These are phyloP conservation scores for Polyporus tsugae DNA, from an alignment of 1,284 basidiomycete species.

Conservation along the genomic window DNA sequence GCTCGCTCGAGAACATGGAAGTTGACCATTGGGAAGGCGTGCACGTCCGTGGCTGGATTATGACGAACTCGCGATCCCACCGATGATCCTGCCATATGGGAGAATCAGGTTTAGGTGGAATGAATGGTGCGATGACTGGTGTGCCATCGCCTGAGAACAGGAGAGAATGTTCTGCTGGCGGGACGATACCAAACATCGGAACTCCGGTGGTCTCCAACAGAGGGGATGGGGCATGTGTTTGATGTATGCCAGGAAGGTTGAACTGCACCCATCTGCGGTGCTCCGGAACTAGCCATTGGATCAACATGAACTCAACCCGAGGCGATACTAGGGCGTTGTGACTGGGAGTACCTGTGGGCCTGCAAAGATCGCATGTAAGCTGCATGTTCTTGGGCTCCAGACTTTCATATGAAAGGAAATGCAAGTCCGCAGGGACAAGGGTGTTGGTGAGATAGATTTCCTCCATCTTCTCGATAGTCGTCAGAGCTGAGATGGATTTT, in stretches of 20 bases:
- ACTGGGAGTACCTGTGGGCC: not conserved
- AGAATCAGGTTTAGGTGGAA: not conserved
- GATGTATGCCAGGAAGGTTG: not conserved
- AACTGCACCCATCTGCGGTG: not conserved
- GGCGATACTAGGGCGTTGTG: not conserved
- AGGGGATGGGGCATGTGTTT: not conserved
- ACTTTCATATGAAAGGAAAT: not conserved
- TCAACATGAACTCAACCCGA: not conserved
- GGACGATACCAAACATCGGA: not conserved
- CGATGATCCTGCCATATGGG: not conserved
- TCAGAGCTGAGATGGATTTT: not conserved
- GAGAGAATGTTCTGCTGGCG: not conserved
- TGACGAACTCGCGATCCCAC: not conserved
- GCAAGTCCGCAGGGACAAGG: not conserved
- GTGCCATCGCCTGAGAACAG: not conserved
- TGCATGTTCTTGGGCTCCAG: conserved; percentile 1
- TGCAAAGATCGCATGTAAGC: not conserved
- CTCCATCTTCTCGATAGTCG: not conserved
- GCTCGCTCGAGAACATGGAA: not conserved
- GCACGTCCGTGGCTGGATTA: not conserved
- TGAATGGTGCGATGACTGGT: not conserved
- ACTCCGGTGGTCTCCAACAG: not conserved
- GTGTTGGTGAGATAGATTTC: not conserved
- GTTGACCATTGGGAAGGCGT: not conserved
- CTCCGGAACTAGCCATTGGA: not conserved